A percentile compares a stretch with the other conserved stretches of the same genome.
Evolutionary conservation across 768 basidiomycete species (phyloP).

Genomic region (Peribolospora kevripleyi): DNA sequence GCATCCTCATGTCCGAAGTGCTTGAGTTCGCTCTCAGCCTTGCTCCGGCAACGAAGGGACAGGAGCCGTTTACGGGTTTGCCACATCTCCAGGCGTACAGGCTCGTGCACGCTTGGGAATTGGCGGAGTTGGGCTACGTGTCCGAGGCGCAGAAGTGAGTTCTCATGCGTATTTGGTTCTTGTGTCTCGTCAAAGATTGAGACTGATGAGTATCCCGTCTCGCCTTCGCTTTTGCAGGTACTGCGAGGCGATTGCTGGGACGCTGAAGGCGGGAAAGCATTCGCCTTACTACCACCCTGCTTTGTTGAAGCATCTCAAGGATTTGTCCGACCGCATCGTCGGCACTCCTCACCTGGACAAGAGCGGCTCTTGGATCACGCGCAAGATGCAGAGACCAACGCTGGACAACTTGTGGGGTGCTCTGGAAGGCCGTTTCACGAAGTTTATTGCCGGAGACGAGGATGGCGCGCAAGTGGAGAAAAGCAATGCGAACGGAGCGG

Average conservation of each 20-base stretch:
- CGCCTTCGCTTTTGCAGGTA: conserved; percentile 34
- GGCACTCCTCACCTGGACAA: conserved; percentile 49
- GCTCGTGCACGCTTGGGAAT: conserved; percentile 43
- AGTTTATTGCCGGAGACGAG: conserved; percentile 82
- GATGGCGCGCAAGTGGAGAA: conserved; percentile 20
- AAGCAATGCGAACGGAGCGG: conserved; percentile 18
- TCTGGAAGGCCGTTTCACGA: conserved; percentile 75
- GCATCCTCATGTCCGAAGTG: conserved; percentile 67
- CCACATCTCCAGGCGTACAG: conserved; percentile 73
- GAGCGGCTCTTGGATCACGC: conserved; percentile 56
- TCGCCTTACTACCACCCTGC: conserved; percentile 43
- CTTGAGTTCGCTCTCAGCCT: conserved; percentile 72
- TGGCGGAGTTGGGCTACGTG: conserved; percentile 62
- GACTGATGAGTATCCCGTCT: not conserved
- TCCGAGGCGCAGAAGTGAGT: conserved; percentile 49
- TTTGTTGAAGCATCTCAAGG: conserved; percentile 49
- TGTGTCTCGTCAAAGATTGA: not conserved
- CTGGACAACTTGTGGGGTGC: conserved; percentile 76
- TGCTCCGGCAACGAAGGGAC: conserved; percentile 47
- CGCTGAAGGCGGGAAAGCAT: conserved; percentile 23
- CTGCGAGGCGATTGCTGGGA: conserved; percentile 58
- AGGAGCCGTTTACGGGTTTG: conserved; percentile 59
- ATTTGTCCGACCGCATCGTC: conserved; percentile 47
- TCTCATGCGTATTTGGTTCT: not conserved
- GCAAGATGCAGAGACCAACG: conserved; percentile 72